Base-by-base conservation (phyloP, 208 protist species). In the Wallacemonas sp. region DNA sequence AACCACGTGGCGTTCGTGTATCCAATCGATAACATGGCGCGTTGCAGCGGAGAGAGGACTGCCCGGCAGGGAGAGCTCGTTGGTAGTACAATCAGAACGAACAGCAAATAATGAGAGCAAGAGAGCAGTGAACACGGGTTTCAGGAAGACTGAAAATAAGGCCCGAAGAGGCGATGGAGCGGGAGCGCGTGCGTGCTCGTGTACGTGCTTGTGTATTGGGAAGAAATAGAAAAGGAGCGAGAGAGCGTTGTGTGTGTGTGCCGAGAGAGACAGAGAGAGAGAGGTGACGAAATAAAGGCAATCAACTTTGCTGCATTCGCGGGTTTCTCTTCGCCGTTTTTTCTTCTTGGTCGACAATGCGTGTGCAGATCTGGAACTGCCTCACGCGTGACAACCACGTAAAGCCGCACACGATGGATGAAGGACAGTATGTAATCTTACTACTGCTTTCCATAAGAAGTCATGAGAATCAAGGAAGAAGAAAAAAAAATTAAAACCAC, bases 1-100 rank as follows among this genome's bases (percentile, higher is more conserved):
- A 59, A 67, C 75, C 75, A 79, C 22, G 32, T 52, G 2, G 44
- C 65, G 39, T 39, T 24, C 32, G 32, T 13, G 42, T 69, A 69
- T 26, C 33, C 50, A 24, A 36, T 57, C n/a, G 52, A 6, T 30
- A 1, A 17, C 46, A 54, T 54, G 0, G 44, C 44, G 10, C 44
- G 55, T 71, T 24, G 8, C 37, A 57, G 22, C 6, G 33, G 24
- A 37, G 15, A 38, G 33, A 57, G n/a, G n/a, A n/a, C n/a, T n/a
- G n/a, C n/a, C n/a, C n/a, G n/a, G n/a, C n/a, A n/a, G n/a, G n/a
- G n/a, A n/a, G n/a, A n/a, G n/a, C n/a, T n/a, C n/a, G n/a, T n/a
- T n/a, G n/a, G n/a, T n/a, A n/a, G n/a, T n/a, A n/a, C 19, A 52
- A 29, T 8, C 17, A 27, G 10, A 52, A 57, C 24, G 27, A 57